Percentiles rank a stretch among this genome's conserved stretches.
phyloP scores from a whole-genome alignment of 371 early-diverging fungal genomes.

The Mortierella sp. region DNA sequence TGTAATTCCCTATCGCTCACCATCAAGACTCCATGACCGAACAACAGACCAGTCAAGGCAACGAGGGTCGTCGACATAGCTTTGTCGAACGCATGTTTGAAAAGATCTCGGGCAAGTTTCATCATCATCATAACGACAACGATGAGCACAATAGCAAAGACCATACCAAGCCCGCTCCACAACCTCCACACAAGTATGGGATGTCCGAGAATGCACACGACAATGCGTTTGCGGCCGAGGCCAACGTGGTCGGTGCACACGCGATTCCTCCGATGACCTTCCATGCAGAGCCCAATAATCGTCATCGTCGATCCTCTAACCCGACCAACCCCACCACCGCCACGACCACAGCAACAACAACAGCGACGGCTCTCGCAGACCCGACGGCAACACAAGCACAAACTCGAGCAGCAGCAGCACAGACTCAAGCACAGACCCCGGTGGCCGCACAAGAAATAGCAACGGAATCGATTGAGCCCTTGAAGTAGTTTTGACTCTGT shows the following conservation, averaged over 20 bases:
- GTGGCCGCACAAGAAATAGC: not conserved
- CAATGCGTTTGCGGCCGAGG: slow-evolving; percentile 14
- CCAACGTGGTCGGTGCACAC: slow-evolving; percentile 26
- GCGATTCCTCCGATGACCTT: slow-evolving; percentile 37
- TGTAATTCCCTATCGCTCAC: too few relatives aligned
- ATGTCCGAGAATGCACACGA: slow-evolving; percentile 3
- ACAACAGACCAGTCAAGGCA: not conserved
- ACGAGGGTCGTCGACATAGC: slow-evolving; percentile 5
- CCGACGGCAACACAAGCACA: not conserved
- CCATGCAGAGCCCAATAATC: slow-evolving; percentile 9
- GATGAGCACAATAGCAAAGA: not conserved
- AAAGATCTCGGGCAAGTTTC: slow-evolving; percentile 22
- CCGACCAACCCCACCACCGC: too few relatives aligned
- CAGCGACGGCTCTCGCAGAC: not conserved
- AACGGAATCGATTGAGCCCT: too few relatives aligned
- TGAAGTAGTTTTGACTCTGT: too few relatives aligned
- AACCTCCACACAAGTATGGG: slow-evolving; percentile 3
- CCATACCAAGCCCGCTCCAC: not conserved
- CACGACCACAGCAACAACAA: too few relatives aligned
- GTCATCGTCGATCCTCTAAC: not conserved
- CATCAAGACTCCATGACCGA: slow-evolving; percentile 28
- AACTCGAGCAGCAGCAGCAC: not conserved
- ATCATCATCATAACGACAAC: slow-evolving; percentile 12
- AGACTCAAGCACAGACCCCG: slow-evolving; percentile 3
- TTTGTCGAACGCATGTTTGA: too few relatives aligned